Percentiles rank a stretch among this genome's conserved stretches.
phyloP scores from a whole-genome alignment of 371 early-diverging fungal species.

The Mortierella sp. region DNA sequence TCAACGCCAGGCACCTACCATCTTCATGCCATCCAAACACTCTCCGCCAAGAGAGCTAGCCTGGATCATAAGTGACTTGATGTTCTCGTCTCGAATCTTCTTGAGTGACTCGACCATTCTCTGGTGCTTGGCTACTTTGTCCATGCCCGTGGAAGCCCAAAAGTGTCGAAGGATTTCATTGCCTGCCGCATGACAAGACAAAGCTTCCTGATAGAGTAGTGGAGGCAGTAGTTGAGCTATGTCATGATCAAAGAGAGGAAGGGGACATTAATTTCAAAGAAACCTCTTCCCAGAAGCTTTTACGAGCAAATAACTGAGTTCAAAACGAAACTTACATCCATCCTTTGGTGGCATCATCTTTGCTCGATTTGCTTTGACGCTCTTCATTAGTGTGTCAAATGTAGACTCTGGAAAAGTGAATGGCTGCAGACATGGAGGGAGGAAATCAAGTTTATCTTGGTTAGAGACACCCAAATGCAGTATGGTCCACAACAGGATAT shows the following conservation, averaged over 20 bases:
- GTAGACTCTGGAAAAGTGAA: constrained; percentile 30
- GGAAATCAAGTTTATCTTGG: too few relatives aligned
- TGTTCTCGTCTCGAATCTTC: constrained; percentile 60
- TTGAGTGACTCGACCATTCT: constrained; percentile 66
- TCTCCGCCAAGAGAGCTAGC: constrained; percentile 21
- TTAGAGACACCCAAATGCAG: too few relatives aligned
- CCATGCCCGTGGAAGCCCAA: constrained; percentile 67
- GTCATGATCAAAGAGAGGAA: constrained; percentile 11
- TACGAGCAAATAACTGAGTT: not conserved
- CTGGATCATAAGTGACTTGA: constrained; percentile 55
- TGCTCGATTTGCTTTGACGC: constrained; percentile 45
- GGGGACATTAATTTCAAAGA: too few relatives aligned
- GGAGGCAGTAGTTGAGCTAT: constrained; percentile 56
- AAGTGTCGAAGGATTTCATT: constrained; percentile 75
- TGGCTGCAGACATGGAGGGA: constrained; percentile 13
- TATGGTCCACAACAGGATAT: too few relatives aligned
- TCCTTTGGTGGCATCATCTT: constrained; percentile 50
- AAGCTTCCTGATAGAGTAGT: constrained; percentile 58
- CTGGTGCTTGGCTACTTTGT: constrained; percentile 61
- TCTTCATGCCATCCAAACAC: constrained; percentile 31
- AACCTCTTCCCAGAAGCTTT: not conserved
- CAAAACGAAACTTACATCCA: constrained; percentile 36
- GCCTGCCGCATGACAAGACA: constrained; percentile 66
- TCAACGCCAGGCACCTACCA: constrained; percentile 13
- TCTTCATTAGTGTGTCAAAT: constrained; percentile 35